These are phyloP conservation scores for Glomus cerebriforme DNA, from an alignment of 192 early-diverging fungal species.

Conservation along the genomic window DNA sequence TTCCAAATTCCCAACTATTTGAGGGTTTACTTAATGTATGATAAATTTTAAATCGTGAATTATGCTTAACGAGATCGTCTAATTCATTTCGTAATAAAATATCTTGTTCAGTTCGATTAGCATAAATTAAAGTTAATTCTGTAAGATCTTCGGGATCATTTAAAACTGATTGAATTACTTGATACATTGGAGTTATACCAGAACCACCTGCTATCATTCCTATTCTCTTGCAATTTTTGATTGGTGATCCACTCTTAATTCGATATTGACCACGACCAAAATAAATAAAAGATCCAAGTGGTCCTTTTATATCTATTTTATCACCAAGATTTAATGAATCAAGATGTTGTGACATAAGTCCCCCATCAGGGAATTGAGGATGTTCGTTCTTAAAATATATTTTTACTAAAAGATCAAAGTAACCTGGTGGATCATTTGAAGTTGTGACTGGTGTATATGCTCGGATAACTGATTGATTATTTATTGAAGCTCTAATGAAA, in stretches of 20 bases:
- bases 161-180: constrained; percentile 71
- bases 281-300: constrained; percentile 72
- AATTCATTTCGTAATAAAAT: constrained; percentile 72
- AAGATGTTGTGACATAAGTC: constrained; percentile 67
- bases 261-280: constrained; percentile 44
- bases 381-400: constrained; percentile 53
- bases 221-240: constrained; percentile 53
- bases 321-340: constrained; percentile 72
- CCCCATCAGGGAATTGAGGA: constrained; percentile 45
- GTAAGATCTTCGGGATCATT: constrained; percentile 66
- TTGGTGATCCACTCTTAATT: not conserved
- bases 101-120: constrained; percentile 76
- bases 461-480: constrained; percentile 67
- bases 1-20: constrained; percentile 38
- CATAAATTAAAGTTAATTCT: constrained; percentile 75
- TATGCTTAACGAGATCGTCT: constrained; percentile 56
- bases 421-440: constrained; percentile 53
- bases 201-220: constrained; percentile 87
- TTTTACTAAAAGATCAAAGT: constrained; percentile 85
- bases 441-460: constrained; percentile 79
- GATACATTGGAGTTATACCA: constrained; percentile 82
- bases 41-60: constrained; percentile 66
- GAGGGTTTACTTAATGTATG: constrained; percentile 55
- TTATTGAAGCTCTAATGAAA: constrained; percentile 48
- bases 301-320: constrained; percentile 78